Conservation (phyloP, 306 rosid genomes). For the Mucuna pruriens region DNA sequence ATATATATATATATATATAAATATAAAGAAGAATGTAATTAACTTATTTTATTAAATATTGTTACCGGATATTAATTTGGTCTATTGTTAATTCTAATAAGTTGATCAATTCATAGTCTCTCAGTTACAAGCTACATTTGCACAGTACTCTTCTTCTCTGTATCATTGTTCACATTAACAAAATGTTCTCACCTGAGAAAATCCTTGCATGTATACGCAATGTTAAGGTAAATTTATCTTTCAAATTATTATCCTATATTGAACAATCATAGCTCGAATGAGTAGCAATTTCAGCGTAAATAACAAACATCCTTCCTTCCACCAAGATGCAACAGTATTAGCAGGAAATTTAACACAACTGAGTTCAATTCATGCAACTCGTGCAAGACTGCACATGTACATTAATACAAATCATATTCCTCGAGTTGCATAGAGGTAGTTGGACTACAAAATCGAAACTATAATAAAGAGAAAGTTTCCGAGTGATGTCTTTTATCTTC, state of each 20-base stretch:
- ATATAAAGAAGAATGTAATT: no score
- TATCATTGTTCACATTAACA: neutral
- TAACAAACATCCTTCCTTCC: neutral
- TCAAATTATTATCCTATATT: neutral
- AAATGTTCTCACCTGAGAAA: neutral
- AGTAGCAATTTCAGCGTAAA: neutral
- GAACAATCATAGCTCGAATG: neutral
- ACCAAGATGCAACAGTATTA: neutral
- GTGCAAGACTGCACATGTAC: neutral
- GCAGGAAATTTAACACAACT: neutral
- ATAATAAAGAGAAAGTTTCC: neutral
- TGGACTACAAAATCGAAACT: neutral
- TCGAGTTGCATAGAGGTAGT: neutral
- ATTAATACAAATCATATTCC: neutral
- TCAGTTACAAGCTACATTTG: no score
- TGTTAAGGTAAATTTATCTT: neutral
- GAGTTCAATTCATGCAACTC: conserved; percentile 22
- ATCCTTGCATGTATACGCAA: neutral
- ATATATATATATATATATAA: no score
- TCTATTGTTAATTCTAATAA: no score
- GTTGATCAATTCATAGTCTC: no score
- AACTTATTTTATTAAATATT: no score
- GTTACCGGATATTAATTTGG: no score
- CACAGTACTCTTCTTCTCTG: no score
- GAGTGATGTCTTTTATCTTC: conserved; percentile 47